These are phyloP conservation scores for Talaromyces albobiverticillius DNA, from an alignment of 2,329 filamentous ascomycete genomes.

Conservation along the genomic window DNA sequence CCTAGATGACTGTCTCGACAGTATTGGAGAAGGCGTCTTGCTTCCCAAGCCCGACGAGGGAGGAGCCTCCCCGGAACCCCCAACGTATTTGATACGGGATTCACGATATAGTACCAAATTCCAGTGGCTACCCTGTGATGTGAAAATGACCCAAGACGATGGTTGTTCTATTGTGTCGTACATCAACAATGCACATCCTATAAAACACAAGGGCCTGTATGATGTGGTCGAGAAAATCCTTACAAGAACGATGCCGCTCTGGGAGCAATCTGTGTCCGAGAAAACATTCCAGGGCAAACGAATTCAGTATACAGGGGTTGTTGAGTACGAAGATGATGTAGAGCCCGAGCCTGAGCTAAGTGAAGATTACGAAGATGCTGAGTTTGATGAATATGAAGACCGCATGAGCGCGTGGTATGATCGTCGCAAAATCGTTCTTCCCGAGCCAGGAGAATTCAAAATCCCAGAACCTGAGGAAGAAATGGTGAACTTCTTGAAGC, in stretches of 20 bases:
- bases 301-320: constrained; percentile 28
- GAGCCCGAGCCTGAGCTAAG: not conserved
- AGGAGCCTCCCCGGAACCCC: too few relatives aligned
- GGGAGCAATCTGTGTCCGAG: constrained; percentile 24
- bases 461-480: constrained; percentile 12
- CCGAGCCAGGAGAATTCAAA: constrained; percentile 19
- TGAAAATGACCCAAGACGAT: constrained; percentile 26
- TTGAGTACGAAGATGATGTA: constrained; percentile 21
- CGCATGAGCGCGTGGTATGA: constrained; percentile 22
- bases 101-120: constrained; percentile 20
- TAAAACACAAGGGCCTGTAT: constrained; percentile 34
- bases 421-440: constrained; percentile 19
- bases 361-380: not conserved
- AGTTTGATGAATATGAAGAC: constrained; percentile 8
- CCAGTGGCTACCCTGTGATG: constrained; percentile 46
- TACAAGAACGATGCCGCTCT: constrained; percentile 22
- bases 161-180: constrained; percentile 36
- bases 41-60: constrained; percentile 12
- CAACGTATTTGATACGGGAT: too few relatives aligned
- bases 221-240: constrained; percentile 38
- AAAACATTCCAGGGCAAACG: not conserved
- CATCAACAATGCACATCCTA: constrained; percentile 47
- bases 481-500: constrained; percentile 20
- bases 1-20: constrained; percentile 21
- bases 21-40: constrained; percentile 22